Evolutionary conservation across 2,329 filamentous ascomycete genomes (phyloP).

Genomic region (Coniochaeta prunicola): DNA sequence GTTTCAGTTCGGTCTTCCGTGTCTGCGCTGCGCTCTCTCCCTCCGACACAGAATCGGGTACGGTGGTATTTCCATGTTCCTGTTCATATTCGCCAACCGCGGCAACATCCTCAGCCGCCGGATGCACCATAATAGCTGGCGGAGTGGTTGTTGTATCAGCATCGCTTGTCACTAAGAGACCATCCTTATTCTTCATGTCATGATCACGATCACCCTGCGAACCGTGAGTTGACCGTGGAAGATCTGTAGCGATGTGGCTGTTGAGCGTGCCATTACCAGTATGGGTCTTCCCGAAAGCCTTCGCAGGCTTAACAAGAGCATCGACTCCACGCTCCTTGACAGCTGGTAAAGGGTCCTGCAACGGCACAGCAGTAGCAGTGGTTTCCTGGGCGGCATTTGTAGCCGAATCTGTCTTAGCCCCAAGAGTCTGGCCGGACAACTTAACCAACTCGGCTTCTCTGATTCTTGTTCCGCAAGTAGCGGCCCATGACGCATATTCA

Average conservation of each 20-base stretch:
- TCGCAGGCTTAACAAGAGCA: not conserved
- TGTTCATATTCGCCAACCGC: not conserved
- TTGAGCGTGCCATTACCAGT: not conserved
- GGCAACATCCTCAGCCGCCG: not conserved
- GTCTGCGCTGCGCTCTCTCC: not conserved
- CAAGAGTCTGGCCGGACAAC: constrained; percentile 1
- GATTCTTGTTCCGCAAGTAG: constrained; percentile 67
- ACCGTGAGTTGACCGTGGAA: not conserved
- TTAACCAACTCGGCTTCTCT: constrained; percentile 53
- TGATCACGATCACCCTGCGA: not conserved
- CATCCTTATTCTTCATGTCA: not conserved
- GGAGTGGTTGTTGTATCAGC: not conserved
- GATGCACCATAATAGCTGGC: not conserved
- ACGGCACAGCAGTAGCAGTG: not conserved
- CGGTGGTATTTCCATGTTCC: not conserved
- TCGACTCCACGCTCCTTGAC: not conserved
- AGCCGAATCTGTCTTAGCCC: constrained; percentile 7
- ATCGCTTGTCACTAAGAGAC: not conserved
- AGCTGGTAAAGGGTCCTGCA: not conserved
- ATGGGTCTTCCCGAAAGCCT: not conserved
- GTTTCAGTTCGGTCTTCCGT: not conserved
- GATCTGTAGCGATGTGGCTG: not conserved
- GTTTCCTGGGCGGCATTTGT: constrained; percentile 7
- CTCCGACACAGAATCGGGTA: not conserved
- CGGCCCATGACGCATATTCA: constrained; percentile 74